Evolutionary conservation across 2,329 filamentous ascomycete species (phyloP).

Genomic region (Calonectria multiphialidica): DNA sequence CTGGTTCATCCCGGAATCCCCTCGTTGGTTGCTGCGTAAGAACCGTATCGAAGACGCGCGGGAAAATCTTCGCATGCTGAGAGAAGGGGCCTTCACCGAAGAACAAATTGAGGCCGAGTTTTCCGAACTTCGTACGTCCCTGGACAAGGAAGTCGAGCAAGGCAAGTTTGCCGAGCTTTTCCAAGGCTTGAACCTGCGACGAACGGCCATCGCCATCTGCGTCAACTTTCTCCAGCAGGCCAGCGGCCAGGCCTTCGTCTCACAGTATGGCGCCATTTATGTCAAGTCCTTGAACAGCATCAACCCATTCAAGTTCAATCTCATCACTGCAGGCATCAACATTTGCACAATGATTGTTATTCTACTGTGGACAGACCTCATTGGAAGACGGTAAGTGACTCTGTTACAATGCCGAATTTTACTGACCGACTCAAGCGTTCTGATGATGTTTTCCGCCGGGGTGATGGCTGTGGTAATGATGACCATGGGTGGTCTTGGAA

Average conservation of each 20-base stretch:
- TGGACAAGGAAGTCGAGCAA: constrained; percentile 36
- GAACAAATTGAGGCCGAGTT: constrained; percentile 36
- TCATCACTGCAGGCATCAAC: constrained; percentile 39
- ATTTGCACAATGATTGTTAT: constrained; percentile 17
- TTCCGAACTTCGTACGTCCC: constrained; percentile 2
- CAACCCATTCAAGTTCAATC: constrained; percentile 42
- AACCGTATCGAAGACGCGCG: constrained; percentile 33
- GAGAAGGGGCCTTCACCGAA: constrained; percentile 27
- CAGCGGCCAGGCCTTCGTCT: constrained; percentile 37
- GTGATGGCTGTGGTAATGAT: constrained; percentile 30
- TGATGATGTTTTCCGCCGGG: constrained; percentile 26
- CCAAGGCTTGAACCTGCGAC: constrained; percentile 23
- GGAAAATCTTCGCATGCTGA: constrained; percentile 15
- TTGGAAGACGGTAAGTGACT: constrained; percentile 31
- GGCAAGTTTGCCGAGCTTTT: constrained; percentile 30
- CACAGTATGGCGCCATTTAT: constrained; percentile 38
- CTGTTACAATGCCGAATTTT: not conserved
- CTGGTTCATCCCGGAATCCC: constrained; percentile 42
- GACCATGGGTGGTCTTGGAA: constrained; percentile 41
- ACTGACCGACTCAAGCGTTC: not conserved
- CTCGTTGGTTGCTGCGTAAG: constrained; percentile 39
- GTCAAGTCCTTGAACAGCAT: constrained; percentile 37
- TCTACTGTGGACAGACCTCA: not conserved
- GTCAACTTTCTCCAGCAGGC: constrained; percentile 35
- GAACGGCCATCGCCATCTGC: constrained; percentile 26